Evolutionary conservation across 768 basidiomycete species (phyloP), one percentile per base, ranked within the genome.

Genomic region (Russula virescens): DNA sequence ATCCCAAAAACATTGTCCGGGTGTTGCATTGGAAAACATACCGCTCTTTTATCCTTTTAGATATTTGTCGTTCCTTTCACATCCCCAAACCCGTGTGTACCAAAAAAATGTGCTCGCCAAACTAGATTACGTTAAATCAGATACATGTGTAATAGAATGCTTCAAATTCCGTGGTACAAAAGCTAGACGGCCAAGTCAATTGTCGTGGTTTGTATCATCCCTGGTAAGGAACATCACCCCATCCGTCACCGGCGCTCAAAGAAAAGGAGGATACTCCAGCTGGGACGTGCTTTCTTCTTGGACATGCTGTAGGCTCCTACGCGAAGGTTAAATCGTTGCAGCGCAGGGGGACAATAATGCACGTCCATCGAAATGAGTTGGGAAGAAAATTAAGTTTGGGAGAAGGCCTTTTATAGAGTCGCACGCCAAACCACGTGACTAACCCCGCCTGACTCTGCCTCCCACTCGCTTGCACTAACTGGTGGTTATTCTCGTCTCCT

Each of bases 341-440:
- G 65, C 72, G 71, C 73, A 75, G 73, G 75, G 71, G 75, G 73
- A 75, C 75, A 75, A 75, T 75, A 75, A 71, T 73, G 75, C 75
- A 69, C 66, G 73, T 69, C 73, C 75, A 67, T 52, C 11, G 67
- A 69, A 74, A 74, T 74, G 74, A 74, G 75, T 75, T 51, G 60
- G 26, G 67, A 65, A 63, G 55, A 49, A 52, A 58, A 35, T 19
- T 42, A 35, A 3, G 25, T 19, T 21, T 14, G 6, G 10, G 26
- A 6, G 14, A 3, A 3, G 16, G 6, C 3, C 5, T 9, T 16
- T 43, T 61, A 61, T 23, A 3, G 18, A 0, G 14, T 8, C 23
- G 43, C 16, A 34, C 35, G 18, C 34, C 13, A 31, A 38, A 14
- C 38, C 38, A 5, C n/a, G 52, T 48, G 46, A 54, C 52, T 26